A percentile compares a stretch with the other conserved stretches of the same genome.
These are phyloP conservation scores for Pseudophaeomoniella oleicola DNA, from an alignment of 2,329 filamentous ascomycete genomes.

Conservation along the genomic window DNA sequence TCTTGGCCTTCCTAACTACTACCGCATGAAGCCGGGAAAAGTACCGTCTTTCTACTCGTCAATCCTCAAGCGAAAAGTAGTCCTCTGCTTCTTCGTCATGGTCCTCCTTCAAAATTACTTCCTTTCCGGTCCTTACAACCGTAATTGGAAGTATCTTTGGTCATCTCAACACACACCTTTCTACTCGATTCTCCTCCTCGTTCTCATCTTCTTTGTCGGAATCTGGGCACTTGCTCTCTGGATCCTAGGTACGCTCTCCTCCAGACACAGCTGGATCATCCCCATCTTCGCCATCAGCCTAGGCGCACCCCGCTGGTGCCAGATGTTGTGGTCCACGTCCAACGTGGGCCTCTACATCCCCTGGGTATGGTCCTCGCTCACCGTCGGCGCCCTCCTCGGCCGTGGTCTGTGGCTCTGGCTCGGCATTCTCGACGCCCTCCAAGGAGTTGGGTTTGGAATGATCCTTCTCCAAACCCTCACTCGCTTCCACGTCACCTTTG, in stretches of 20 bases:
- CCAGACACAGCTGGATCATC: constrained; percentile 40
- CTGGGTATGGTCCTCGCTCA: constrained; percentile 26
- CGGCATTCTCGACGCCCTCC: constrained; percentile 40
- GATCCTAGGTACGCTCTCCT: constrained; percentile 31
- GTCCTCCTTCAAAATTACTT: constrained; percentile 41
- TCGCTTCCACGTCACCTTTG: constrained; percentile 39
- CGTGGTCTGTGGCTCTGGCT: constrained; percentile 43
- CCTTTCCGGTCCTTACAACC: constrained; percentile 42
- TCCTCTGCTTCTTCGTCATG: constrained; percentile 10
- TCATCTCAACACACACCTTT: constrained; percentile 29
- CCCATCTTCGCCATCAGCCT: constrained; percentile 46
- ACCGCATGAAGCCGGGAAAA: constrained; percentile 40
- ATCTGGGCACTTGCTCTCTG: constrained; percentile 34
- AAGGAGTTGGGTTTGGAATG: constrained; percentile 45
- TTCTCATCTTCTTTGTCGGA: constrained; percentile 21
- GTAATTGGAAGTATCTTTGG: constrained; percentile 46
- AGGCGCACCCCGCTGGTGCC: constrained; percentile 41
- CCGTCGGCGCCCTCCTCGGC: constrained; percentile 34
- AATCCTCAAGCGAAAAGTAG: constrained; percentile 38
- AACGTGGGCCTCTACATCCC: constrained; percentile 39
- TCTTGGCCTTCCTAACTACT: constrained; percentile 42
- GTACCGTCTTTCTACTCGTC: constrained; percentile 44
- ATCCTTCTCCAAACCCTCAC: constrained; percentile 42
- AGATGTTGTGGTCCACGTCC: constrained; percentile 41
- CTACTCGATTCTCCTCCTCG: constrained; percentile 34